These are phyloP conservation scores for Phoma sp. DNA, from an alignment of 2,329 filamentous ascomycete species.

Conservation along the genomic window DNA sequence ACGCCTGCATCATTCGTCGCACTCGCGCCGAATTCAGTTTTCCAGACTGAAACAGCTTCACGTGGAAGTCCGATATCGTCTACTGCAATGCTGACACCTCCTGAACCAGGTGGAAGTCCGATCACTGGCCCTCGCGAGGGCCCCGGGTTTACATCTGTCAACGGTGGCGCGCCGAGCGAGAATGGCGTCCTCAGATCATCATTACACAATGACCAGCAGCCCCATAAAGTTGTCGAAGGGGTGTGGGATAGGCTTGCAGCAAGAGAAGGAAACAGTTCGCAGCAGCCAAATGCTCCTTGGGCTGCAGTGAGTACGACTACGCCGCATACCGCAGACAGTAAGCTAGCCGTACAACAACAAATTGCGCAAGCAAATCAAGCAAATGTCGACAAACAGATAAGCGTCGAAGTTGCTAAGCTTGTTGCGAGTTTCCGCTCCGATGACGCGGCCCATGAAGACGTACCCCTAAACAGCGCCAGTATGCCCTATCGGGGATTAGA, in stretches of 20 bases:
- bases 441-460: constrained; percentile 28
- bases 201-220: constrained; percentile 21
- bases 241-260: constrained; percentile 32
- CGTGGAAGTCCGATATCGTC: constrained; percentile 36
- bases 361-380: constrained; percentile 31
- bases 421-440: constrained; percentile 39
- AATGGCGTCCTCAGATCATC: constrained; percentile 11
- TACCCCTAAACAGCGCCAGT: constrained; percentile 27
- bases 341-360: constrained; percentile 29
- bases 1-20: constrained; percentile 39
- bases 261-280: constrained; percentile 23
- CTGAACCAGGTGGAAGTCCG: constrained; percentile 41
- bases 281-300: constrained; percentile 24
- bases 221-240: constrained; percentile 31
- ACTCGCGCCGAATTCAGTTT: constrained; percentile 38
- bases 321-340: constrained; percentile 21
- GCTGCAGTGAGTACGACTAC: constrained; percentile 11
- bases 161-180: constrained; percentile 9
- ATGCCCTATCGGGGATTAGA: constrained; percentile 40
- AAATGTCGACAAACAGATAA: constrained; percentile 35
- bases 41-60: constrained; percentile 36
- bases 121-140: constrained; percentile 28
- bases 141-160: constrained; percentile 20
- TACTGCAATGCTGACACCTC: constrained; percentile 40
- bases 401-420: constrained; percentile 38